Percentiles rank a stretch among this genome's conserved stretches.
Evolutionary conservation across 805 yeast species (phyloP).

Genomic region (Hanseniaspora guilliermondii): DNA sequence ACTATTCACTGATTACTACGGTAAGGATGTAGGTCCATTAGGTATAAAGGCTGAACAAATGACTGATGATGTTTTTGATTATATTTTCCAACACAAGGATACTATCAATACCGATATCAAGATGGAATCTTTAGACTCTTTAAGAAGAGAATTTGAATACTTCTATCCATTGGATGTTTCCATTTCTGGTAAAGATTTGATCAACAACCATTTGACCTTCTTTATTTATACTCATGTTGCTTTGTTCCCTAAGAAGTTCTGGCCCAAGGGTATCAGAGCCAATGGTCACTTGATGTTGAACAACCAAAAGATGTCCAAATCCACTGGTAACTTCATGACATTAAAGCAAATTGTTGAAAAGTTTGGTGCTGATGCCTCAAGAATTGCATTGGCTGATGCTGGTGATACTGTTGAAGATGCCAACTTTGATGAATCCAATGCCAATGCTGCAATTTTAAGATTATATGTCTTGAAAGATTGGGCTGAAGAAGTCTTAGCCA

Average conservation of each 20-base stretch:
- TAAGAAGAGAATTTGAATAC: constrained; percentile 92
- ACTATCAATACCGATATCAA: constrained; percentile 46
- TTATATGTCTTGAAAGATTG: constrained; percentile 86
- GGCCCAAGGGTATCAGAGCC: constrained; percentile 91
- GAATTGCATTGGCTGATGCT: constrained; percentile 96
- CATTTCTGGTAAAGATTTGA: constrained; percentile 90
- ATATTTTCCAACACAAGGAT: constrained; percentile 65
- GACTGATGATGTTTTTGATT: constrained; percentile 91
- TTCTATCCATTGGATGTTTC: constrained; percentile 91
- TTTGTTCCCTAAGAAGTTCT: constrained; percentile 72
- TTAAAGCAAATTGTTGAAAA: constrained; percentile 70
- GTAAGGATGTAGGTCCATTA: constrained; percentile 59
- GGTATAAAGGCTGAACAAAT: constrained; percentile 67
- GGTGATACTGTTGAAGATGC: constrained; percentile 98
- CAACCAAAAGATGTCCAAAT: constrained; percentile 95
- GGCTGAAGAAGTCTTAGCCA: constrained; percentile 60
- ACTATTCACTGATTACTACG: constrained; percentile 77
- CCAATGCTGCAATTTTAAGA: constrained; percentile 94
- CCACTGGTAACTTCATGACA: constrained; percentile 94
- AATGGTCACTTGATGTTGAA: constrained; percentile 92
- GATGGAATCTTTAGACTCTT: constrained; percentile 45
- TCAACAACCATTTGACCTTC: constrained; percentile 94
- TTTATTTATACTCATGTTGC: constrained; percentile 89
- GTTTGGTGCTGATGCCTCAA: constrained; percentile 94
- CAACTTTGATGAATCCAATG: constrained; percentile 89